Percentiles rank a stretch among this genome's conserved stretches.
Evolutionary conservation across 2,329 filamentous ascomycete genomes (phyloP).

Genomic region (Diplocarpon rosae): DNA sequence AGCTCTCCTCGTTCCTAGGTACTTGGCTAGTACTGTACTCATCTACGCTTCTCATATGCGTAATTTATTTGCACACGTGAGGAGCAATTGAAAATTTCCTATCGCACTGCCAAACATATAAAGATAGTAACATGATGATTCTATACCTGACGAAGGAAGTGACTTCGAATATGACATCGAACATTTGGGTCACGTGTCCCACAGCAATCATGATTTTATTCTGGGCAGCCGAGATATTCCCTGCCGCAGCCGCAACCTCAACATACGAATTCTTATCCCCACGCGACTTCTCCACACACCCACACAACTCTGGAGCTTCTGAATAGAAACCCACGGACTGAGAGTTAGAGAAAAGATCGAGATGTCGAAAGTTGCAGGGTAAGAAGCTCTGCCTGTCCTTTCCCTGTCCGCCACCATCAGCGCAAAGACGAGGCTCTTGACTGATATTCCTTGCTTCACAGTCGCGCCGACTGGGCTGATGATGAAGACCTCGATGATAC

Average conservation of each 20-base stretch:
- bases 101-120: too few species aligned
- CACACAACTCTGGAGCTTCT: too few species aligned
- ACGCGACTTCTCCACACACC: too few species aligned
- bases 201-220: background rate
- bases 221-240: background rate
- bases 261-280: too few species aligned
- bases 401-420: background rate
- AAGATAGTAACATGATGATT: too few species aligned
- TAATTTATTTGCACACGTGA: too few species aligned
- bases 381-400: background rate
- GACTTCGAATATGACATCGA: slow-evolving; percentile 7
- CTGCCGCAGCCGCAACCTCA: background rate
- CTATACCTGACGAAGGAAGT: background rate
- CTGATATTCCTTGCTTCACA: slow-evolving; percentile 5
- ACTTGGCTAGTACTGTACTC: too few species aligned
- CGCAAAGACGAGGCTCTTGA: background rate
- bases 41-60: too few species aligned
- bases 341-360: background rate
- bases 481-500: slow-evolving; percentile 76
- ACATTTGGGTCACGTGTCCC: background rate
- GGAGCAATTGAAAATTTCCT: too few species aligned
- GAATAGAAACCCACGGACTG: too few species aligned
- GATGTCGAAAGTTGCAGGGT: slow-evolving; percentile 9
- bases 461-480: slow-evolving; percentile 74
- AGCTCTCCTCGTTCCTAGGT: too few species aligned